Percentiles rank a stretch among this genome's conserved stretches.
These are phyloP conservation scores for Suillus spraguei DNA, from an alignment of 768 basidiomycete genomes.

Conservation along the genomic window DNA sequence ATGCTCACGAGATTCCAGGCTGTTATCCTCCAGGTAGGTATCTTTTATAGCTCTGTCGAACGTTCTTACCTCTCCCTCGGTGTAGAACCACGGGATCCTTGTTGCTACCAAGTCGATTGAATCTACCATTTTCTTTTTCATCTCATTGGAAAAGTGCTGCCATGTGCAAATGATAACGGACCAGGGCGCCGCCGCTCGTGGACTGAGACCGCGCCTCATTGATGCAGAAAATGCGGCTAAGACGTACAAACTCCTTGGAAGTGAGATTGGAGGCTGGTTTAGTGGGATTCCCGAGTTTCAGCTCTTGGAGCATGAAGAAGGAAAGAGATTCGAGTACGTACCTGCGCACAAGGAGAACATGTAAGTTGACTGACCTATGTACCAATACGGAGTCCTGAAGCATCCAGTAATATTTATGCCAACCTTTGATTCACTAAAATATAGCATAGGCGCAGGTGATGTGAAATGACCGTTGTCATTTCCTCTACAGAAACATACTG, in stretches of 20 bases:
- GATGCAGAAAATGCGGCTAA: constrained; percentile 29
- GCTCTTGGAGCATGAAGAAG: no score
- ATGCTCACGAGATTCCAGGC: constrained; percentile 16
- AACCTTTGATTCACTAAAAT: no score
- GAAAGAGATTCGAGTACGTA: no score
- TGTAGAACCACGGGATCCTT: constrained; percentile 31
- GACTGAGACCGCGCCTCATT: constrained; percentile 2
- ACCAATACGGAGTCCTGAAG: no score
- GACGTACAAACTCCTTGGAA: constrained; percentile 30
- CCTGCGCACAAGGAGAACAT: no score
- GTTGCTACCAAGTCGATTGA: constrained; percentile 28
- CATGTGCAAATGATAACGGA: constrained; percentile 33
- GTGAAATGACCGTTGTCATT: no score
- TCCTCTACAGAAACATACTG: neutral
- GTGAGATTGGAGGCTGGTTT: constrained; percentile 38
- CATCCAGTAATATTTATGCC: no score
- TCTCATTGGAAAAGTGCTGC: constrained; percentile 31
- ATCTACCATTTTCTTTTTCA: constrained; percentile 27
- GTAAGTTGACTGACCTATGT: no score
- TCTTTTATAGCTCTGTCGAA: neutral
- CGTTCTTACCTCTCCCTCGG: neutral
- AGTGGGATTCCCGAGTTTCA: no score
- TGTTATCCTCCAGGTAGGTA: constrained; percentile 27
- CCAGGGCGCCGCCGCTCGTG: constrained; percentile 28
- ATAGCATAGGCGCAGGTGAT: constrained; percentile 6